A percentile compares a stretch with the other conserved stretches of the same genome.
Evolutionary conservation across 495 filamentous ascomycete species (phyloP).

Genomic region (Extremus antarcticus): DNA sequence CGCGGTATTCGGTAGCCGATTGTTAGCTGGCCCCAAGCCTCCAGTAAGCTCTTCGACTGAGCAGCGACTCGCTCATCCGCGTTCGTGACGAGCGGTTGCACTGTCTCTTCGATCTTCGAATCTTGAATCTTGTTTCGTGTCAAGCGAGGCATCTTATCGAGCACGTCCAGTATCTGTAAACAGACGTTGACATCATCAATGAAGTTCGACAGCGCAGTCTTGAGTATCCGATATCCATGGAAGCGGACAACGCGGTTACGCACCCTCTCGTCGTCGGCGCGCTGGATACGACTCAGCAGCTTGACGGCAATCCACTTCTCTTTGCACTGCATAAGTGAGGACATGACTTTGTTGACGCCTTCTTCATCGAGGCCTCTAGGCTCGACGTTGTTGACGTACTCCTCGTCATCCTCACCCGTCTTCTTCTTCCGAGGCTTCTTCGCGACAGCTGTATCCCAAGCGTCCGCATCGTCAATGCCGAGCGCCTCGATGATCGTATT

Average conservation of each 20-base stretch:
- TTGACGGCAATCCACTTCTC: constrained; percentile 99
- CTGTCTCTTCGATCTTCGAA: constrained; percentile 83
- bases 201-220: constrained; percentile 70
- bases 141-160: constrained; percentile 77
- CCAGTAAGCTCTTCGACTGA: constrained; percentile 59
- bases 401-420: constrained; percentile 86
- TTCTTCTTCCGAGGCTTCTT: constrained; percentile 91
- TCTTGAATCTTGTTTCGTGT: constrained; percentile 96
- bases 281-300: constrained; percentile 78
- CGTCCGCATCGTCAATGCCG: constrained; percentile 85
- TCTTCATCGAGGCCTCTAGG: constrained; percentile 75
- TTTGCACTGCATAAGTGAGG: constrained; percentile 94
- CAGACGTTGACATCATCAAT: constrained; percentile 81
- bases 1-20: constrained; percentile 93
- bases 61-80: constrained; percentile 58
- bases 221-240: constrained; percentile 94
- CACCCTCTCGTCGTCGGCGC: constrained; percentile 79
- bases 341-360: constrained; percentile 95
- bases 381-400: constrained; percentile 85
- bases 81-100: constrained; percentile 56
- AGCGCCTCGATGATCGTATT: constrained; percentile 87
- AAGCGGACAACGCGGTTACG: constrained; percentile 83
- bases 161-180: constrained; percentile 78
- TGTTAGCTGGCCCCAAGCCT: constrained; percentile 80
- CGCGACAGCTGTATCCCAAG: constrained; percentile 79